These are phyloP conservation scores for Marchantia polymorpha DNA, from an alignment of 225 moss, liverwort and hornwort genomes.

Conservation along the genomic window DNA sequence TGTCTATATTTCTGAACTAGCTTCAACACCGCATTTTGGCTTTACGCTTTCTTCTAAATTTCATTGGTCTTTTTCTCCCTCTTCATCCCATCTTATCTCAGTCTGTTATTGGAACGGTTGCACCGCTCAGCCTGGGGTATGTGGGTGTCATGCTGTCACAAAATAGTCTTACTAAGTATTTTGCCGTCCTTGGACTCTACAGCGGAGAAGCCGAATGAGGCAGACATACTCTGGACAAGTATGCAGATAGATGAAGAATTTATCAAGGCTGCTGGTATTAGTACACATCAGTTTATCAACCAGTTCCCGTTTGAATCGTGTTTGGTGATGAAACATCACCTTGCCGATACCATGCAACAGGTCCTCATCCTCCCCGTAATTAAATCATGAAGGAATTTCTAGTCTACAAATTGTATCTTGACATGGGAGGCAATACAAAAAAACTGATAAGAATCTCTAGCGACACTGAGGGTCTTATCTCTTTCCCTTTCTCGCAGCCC, in stretches of 20 bases:
- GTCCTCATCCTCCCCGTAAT: slow-evolving; percentile 32
- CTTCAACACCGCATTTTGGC: neutral
- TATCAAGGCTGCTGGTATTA: slow-evolving; percentile 52
- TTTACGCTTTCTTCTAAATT: neutral
- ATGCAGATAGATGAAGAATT: slow-evolving; percentile 79
- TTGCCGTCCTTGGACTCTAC: slow-evolving; percentile 7
- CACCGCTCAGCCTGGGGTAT: neutral
- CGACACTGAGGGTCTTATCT: neutral
- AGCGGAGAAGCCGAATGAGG: slow-evolving; percentile 73
- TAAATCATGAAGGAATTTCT: neutral
- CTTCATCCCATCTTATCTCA: neutral
- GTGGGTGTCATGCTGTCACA: no score
- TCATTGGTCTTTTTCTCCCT: neutral
- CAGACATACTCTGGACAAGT: slow-evolving; percentile 91
- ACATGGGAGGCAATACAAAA: no score
- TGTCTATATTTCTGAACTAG: neutral
- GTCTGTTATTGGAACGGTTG: neutral
- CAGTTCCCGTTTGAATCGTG: slow-evolving; percentile 88
- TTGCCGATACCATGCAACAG: slow-evolving; percentile 90
- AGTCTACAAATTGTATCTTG: neutral
- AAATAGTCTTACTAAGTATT: no score
- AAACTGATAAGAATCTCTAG: no score
- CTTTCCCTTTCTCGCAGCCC: neutral
- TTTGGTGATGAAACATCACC: slow-evolving; percentile 95
- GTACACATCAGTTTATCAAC: slow-evolving; percentile 73